Conservation (phyloP, 768 basidiomycete species). For the Lyophyllum semitale region DNA sequence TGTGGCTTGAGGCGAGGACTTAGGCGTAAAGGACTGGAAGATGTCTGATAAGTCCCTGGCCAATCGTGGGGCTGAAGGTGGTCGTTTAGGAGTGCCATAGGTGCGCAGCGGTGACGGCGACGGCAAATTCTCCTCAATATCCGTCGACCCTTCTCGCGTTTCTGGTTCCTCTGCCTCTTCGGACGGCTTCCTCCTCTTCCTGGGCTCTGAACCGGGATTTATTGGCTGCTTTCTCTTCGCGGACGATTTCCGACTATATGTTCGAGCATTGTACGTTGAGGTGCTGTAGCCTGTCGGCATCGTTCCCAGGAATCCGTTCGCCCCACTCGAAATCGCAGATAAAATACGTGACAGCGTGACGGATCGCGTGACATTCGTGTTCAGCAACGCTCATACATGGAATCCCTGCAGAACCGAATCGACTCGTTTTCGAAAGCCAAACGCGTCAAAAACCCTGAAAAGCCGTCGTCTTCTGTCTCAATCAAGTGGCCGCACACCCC, state of each 20-base stretch:
- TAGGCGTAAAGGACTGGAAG: constrained; percentile 38
- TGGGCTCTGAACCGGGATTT: constrained; percentile 1
- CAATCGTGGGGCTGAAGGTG: constrained; percentile 23
- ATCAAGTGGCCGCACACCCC: constrained; percentile 82
- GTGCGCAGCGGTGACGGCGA: constrained; percentile 11
- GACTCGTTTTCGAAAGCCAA: constrained; percentile 69
- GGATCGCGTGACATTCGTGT: constrained; percentile 39
- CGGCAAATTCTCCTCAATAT: constrained; percentile 4
- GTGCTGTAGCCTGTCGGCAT: constrained; percentile 13
- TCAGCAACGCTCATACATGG: constrained; percentile 39
- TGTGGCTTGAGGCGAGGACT: constrained; percentile 27
- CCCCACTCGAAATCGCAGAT: too few species aligned
- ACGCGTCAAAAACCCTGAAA: constrained; percentile 58
- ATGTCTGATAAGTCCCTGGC: constrained; percentile 48
- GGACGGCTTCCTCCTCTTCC: constrained; percentile 30
- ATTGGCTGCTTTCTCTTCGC: constrained; percentile 24
- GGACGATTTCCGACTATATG: constrained; percentile 35
- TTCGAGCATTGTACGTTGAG: constrained; percentile 29
- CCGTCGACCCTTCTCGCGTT: constrained; percentile 12
- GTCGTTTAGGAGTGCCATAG: constrained; percentile 23
- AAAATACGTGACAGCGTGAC: constrained; percentile 18
- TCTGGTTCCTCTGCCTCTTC: constrained; percentile 8
- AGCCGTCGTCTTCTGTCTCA: constrained; percentile 43
- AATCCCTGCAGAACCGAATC: constrained; percentile 56
- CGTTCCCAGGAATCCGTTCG: neutral